Conservation (phyloP, 768 basidiomycete species). For the Mrakia blollopis region DNA sequence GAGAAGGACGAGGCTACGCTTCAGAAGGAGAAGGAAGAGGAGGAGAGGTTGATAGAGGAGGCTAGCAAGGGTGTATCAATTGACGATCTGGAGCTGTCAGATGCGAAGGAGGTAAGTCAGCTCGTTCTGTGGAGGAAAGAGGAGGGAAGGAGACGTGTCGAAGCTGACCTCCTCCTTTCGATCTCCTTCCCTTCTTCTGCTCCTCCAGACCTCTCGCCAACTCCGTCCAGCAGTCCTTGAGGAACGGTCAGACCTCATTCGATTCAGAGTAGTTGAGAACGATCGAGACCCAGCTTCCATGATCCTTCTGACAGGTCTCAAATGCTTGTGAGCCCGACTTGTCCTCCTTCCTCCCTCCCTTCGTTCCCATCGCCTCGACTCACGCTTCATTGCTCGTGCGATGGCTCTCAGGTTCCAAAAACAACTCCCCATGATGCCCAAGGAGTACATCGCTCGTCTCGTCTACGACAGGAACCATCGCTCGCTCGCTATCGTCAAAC, state of each 20-base stretch:
- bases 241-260: constrained; percentile 73
- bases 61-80: constrained; percentile 57
- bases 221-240: constrained; percentile 79
- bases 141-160: constrained; percentile 45
- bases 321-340: constrained; percentile 25
- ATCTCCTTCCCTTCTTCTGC: constrained; percentile 15
- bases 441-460: constrained; percentile 93
- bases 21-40: constrained; percentile 37
- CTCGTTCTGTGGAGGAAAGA: constrained; percentile 31
- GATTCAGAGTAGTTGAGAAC: constrained; percentile 77
- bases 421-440: constrained; percentile 97
- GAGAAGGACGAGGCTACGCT: constrained; percentile 53
- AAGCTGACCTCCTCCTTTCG: constrained; percentile 46
- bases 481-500: constrained; percentile 86
- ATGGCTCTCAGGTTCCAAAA: constrained; percentile 61
- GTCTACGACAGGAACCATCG: constrained; percentile 92
- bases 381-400: not conserved
- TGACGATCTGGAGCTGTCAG: constrained; percentile 34
- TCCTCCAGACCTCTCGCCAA: constrained; percentile 43
- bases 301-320: constrained; percentile 31
- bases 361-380: not conserved
- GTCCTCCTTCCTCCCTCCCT: not conserved
- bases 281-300: constrained; percentile 56
- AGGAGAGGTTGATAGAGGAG: constrained; percentile 39
- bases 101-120: constrained; percentile 41